Evolutionary conservation across 768 basidiomycete genomes (phyloP).

Genomic region (Lyophyllum shimeji): DNA sequence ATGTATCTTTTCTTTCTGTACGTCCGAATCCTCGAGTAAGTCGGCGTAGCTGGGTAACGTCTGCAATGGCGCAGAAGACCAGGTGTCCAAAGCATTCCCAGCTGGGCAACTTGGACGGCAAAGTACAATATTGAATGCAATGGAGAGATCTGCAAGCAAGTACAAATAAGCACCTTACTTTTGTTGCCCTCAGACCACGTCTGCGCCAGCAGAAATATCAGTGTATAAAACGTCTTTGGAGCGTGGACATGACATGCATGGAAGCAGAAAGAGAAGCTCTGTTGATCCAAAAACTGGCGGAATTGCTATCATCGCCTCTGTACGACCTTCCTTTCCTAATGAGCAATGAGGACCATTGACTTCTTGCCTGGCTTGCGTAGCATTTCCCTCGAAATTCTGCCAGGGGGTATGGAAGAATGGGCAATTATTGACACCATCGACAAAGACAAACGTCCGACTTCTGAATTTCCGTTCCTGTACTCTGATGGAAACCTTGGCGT

Average conservation of each 20-base stretch:
- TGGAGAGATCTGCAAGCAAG: neutral
- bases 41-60: neutral
- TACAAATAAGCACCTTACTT: neutral
- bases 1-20: slow-evolving; percentile 4
- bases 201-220: no score
- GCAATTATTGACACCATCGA: slow-evolving; percentile 17
- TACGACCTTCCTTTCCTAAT: slow-evolving; percentile 14
- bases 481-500: slow-evolving; percentile 63
- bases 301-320: slow-evolving; percentile 25
- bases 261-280: neutral
- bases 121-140: neutral
- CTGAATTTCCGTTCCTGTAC: slow-evolving; percentile 52
- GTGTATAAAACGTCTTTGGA: neutral
- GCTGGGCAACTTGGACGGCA: neutral
- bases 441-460: slow-evolving; percentile 20
- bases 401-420: slow-evolving; percentile 56
- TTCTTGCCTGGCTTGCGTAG: slow-evolving; percentile 25
- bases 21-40: neutral
- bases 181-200: neutral
- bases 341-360: neutral
- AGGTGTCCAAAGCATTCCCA: slow-evolving; percentile 9
- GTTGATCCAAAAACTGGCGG: slow-evolving; percentile 21
- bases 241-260: slow-evolving; percentile 9
- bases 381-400: slow-evolving; percentile 59
- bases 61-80: slow-evolving; percentile 11